phyloP scores from a whole-genome alignment of 192 early-diverging fungal species.

The Mycoemilia scoparia region DNA sequence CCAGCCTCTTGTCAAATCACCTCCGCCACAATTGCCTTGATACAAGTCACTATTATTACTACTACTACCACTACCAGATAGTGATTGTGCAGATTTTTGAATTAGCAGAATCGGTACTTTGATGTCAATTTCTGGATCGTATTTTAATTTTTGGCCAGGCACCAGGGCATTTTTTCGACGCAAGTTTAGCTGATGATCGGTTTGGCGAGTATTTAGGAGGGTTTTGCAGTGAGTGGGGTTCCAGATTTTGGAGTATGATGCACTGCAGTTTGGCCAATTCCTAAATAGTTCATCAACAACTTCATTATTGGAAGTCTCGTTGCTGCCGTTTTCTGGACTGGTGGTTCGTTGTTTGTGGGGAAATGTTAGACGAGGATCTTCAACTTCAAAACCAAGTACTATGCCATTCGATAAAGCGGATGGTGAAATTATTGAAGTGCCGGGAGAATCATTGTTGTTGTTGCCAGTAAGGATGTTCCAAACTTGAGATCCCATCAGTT shows the following conservation, averaged over 20 bases:
- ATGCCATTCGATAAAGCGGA: constrained; percentile 60
- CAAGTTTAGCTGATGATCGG: constrained; percentile 37
- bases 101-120: constrained; percentile 65
- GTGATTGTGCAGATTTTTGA: constrained; percentile 42
- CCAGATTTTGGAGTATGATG: constrained; percentile 36
- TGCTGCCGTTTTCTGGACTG: not conserved
- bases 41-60: constrained; percentile 28
- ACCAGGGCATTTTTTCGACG: constrained; percentile 37
- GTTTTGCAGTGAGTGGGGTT: constrained; percentile 22
- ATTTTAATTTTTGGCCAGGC: constrained; percentile 48
- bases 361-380: constrained; percentile 66
- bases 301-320: constrained; percentile 4
- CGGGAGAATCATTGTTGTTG: constrained; percentile 15
- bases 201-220: constrained; percentile 20
- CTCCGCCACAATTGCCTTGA: constrained; percentile 10
- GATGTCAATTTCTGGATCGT: constrained; percentile 30
- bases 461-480: too few species aligned
- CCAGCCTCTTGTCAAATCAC: constrained; percentile 57
- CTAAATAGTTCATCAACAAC: constrained; percentile 22
- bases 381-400: constrained; percentile 56
- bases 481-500: too few species aligned
- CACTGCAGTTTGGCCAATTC: constrained; percentile 38
- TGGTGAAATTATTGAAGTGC: constrained; percentile 46
- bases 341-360: constrained; percentile 6
- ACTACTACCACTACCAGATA: constrained; percentile 6